Evolutionary conservation across 768 basidiomycete genomes (phyloP).

Genomic region (Chalciporus chontae): DNA sequence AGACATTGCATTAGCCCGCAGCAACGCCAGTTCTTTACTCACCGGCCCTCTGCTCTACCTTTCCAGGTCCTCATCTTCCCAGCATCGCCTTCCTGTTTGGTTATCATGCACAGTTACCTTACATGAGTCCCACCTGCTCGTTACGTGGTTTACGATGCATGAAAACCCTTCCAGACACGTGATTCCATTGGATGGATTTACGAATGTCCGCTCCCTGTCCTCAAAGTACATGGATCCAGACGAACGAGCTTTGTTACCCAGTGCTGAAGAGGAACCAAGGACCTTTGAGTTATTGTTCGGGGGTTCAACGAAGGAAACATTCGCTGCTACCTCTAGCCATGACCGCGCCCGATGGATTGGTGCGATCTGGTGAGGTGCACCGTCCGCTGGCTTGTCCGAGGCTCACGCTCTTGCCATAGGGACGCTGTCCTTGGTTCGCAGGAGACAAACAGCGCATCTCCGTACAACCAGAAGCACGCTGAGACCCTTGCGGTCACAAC

Average conservation of each 20-base stretch:
- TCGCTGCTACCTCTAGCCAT: conserved; percentile 56
- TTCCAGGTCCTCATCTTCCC: conserved; percentile 27
- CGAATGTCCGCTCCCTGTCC: conserved; percentile 61
- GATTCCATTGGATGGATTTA: conserved; percentile 49
- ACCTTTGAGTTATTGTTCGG: conserved; percentile 67
- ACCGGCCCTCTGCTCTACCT: conserved; percentile 46
- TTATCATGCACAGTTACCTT: conserved; percentile 41
- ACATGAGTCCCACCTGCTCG: conserved; percentile 39
- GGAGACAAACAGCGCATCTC: conserved; percentile 13
- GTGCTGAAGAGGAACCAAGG: conserved; percentile 41
- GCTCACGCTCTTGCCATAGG: conserved; percentile 36
- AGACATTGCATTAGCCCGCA: background rate
- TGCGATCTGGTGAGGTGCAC: conserved; percentile 57
- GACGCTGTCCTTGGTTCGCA: conserved; percentile 50
- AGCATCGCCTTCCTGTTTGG: conserved; percentile 43
- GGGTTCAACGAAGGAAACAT: conserved; percentile 49
- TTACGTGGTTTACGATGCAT: conserved; percentile 43
- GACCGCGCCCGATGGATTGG: conserved; percentile 74
- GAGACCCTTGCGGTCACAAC: conserved; percentile 17
- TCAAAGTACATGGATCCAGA: conserved; percentile 38
- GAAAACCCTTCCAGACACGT: conserved; percentile 41
- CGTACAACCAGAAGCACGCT: background rate
- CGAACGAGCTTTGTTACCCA: conserved; percentile 44
- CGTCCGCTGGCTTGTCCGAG: background rate
- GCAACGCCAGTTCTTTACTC: background rate